Evolutionary conservation across 1,284 basidiomycete species (phyloP).

Genomic region (Cryptococcus floricola): DNA sequence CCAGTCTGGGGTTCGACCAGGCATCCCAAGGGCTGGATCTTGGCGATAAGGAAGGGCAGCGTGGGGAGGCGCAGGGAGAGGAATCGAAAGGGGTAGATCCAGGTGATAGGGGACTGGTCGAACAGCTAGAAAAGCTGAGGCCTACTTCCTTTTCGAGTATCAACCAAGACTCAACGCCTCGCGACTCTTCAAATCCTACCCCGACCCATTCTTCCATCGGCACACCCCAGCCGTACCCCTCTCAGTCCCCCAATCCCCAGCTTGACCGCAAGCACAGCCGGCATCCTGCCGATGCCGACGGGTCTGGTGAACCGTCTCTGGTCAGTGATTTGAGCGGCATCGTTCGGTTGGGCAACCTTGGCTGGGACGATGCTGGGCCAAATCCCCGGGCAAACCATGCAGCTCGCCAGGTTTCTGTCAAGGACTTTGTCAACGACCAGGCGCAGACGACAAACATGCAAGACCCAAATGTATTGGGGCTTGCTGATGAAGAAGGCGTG

Average conservation of each 20-base stretch:
- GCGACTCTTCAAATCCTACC: background rate
- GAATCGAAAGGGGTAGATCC: no score
- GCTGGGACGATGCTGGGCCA: slow-evolving; percentile 4
- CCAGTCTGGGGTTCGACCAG: no score
- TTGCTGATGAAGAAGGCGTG: background rate
- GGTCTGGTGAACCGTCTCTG: slow-evolving; percentile 20
- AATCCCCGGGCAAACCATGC: background rate
- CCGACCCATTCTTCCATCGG: background rate
- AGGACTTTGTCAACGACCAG: slow-evolving; percentile 36
- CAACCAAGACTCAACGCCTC: background rate
- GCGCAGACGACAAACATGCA: slow-evolving; percentile 31
- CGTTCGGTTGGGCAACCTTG: slow-evolving; percentile 28
- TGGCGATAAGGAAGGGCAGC: background rate
- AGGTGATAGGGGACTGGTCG: no score
- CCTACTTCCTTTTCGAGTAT: no score
- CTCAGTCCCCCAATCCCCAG: background rate
- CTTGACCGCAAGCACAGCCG: background rate
- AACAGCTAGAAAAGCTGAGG: no score
- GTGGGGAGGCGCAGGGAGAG: no score
- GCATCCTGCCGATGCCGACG: slow-evolving; percentile 27
- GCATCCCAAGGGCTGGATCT: no score
- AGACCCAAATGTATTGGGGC: slow-evolving; percentile 36
- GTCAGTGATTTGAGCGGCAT: slow-evolving; percentile 35
- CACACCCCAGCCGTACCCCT: slow-evolving; percentile 11
- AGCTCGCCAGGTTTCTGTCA: slow-evolving; percentile 25